Evolutionary conservation across 163 green algal genomes (phyloP).

Genomic region (Volvox carteri): DNA sequence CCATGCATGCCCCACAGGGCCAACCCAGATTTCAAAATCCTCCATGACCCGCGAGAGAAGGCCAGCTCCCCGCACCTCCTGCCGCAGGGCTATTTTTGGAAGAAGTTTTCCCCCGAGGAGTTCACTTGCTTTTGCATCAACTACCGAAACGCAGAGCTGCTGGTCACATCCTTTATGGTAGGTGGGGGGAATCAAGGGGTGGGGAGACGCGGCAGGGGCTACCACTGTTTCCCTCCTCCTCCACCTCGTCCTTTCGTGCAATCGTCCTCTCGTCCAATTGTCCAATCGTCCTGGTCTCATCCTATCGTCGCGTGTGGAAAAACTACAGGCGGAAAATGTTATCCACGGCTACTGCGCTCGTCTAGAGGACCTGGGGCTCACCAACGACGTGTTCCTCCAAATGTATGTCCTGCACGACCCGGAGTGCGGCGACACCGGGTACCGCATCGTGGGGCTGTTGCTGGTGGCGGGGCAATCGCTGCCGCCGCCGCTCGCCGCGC

Average conservation of each 20-base stretch:
- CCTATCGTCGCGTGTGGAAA: too few species aligned
- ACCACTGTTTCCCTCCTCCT: too few species aligned
- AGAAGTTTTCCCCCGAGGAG: background rate
- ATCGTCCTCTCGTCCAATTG: too few species aligned
- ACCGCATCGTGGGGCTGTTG: conserved; percentile 51
- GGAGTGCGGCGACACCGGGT: conserved; percentile 13
- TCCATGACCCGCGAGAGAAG: background rate
- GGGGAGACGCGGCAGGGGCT: too few species aligned
- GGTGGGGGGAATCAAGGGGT: too few species aligned
- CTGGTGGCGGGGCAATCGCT: conserved; percentile 25
- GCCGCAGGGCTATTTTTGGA: conserved; percentile 47
- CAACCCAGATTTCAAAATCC: too few species aligned
- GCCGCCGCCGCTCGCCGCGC: conserved; percentile 19
- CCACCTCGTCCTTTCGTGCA: too few species aligned
- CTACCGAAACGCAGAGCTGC: conserved; percentile 44
- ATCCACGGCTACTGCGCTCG: conserved; percentile 22
- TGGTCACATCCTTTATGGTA: conserved; percentile 32
- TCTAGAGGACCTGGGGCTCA: conserved; percentile 37
- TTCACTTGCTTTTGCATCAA: conserved; percentile 39
- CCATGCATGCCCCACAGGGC: too few species aligned
- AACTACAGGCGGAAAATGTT: conserved; percentile 48
- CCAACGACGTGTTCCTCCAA: conserved; percentile 39
- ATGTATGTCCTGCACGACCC: conserved; percentile 59
- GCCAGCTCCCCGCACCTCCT: background rate
- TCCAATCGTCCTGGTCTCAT: too few species aligned